phyloP scores from a whole-genome alignment of 495 filamentous ascomycete genomes.

The Hypoxylon fuscum region DNA sequence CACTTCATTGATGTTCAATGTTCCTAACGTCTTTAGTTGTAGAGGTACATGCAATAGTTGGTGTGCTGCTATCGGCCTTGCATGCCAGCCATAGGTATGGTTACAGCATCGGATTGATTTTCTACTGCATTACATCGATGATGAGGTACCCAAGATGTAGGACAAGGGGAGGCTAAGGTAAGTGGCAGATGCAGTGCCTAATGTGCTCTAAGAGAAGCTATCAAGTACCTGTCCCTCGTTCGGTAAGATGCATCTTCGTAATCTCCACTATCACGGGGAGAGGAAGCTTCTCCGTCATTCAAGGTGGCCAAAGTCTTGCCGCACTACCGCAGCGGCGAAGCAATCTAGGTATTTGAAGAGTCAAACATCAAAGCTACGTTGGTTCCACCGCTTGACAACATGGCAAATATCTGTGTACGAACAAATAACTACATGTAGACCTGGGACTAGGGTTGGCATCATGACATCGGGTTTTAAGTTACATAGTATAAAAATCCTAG shows the following conservation, averaged over 20 bases:
- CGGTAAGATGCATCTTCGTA: constrained; percentile 22
- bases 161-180: neutral
- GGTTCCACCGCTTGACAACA: neutral
- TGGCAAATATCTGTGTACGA: neutral
- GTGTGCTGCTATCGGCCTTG: too few relatives aligned
- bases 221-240: constrained; percentile 11
- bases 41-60: too few relatives aligned
- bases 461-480: too few relatives aligned
- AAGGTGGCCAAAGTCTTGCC: neutral
- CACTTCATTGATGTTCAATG: neutral
- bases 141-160: neutral
- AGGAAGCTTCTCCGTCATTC: neutral
- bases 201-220: constrained; percentile 4
- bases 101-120: constrained; percentile 12
- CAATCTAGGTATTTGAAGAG: neutral
- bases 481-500: too few relatives aligned
- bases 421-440: too few relatives aligned
- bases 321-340: neutral
- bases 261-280: constrained; percentile 14
- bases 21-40: neutral
- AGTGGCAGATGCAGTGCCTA: neutral
- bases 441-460: too few relatives aligned
- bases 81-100: too few relatives aligned
- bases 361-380: neutral
- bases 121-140: constrained; percentile 14